A percentile compares a stretch with the other conserved stretches of the same genome.
Evolutionary conservation across 768 basidiomycete species (phyloP).

Genomic region (Fomitopsis pulvina): DNA sequence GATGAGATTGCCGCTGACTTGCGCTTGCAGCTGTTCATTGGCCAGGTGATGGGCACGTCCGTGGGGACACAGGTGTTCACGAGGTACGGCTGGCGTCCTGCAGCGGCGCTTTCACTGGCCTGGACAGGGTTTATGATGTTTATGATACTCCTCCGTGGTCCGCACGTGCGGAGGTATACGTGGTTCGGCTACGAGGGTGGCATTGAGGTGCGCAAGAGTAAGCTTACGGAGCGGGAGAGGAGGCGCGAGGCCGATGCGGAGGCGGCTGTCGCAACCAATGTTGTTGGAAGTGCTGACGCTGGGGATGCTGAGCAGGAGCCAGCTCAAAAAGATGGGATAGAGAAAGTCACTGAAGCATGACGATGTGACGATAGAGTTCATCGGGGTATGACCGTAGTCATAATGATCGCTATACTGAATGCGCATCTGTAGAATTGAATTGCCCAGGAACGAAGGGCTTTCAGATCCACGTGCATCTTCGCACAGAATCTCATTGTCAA

Average conservation of each 20-base stretch:
- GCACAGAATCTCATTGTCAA: too few species aligned
- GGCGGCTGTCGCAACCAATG: not conserved
- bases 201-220: constrained; percentile 8
- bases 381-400: too few species aligned
- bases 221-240: not conserved
- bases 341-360: too few species aligned
- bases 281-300: not conserved
- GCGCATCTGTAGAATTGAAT: too few species aligned
- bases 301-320: too few species aligned
- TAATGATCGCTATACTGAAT: too few species aligned
- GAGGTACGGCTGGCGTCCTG: constrained; percentile 61
- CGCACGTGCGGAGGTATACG: constrained; percentile 46
- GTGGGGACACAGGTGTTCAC: constrained; percentile 70
- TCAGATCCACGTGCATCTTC: too few species aligned
- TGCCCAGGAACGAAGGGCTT: too few species aligned
- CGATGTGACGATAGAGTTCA: too few species aligned
- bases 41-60: constrained; percentile 78
- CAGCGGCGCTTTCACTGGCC: constrained; percentile 53
- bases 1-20: not conserved
- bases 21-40: constrained; percentile 49
- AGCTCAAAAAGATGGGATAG: too few species aligned
- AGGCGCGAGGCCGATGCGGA: not conserved
- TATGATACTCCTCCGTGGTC: constrained; percentile 59
- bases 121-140: constrained; percentile 50
- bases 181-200: constrained; percentile 68